Base-by-base conservation (phyloP, 345 rosid species). In the Lagerstroemia speciosa region DNA sequence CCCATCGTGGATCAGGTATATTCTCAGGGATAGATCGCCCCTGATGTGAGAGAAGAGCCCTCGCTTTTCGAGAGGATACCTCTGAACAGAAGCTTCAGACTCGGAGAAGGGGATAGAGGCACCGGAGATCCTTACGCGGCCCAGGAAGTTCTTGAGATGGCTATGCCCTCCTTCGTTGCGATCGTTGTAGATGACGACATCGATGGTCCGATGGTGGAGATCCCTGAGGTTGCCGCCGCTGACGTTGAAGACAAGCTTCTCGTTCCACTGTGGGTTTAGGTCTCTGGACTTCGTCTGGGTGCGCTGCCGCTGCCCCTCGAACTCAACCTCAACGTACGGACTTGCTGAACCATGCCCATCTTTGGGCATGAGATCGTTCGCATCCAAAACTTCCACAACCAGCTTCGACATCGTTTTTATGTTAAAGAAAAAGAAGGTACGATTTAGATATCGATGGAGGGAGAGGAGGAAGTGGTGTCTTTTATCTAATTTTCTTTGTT, bases 341-440 rank as follows among this genome's bases (percentile, higher is more conserved):
- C 71, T 76, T 0, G 79, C 68, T 9, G 70, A 63, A 29, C 79
- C 79, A 0, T 76, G 73, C 22, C 76, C 80, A 24, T 77, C 80
- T 32, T 69, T 72, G 32, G 80, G 76, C 76, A 53, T 57, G 24
- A 77, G 80, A 62, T 69, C 76, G 33, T 11, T 8, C 0, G 80
- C 80, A 27, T 69, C 74, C 20, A 65, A 58, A 9, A 77, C 73
- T 48, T 77, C 74, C 17, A 77, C 76, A 10, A 69, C 76, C 52
- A 76, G 14, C n/a, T 30, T 66, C 1, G 73, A 17, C 75, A 67
- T 72, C 33, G 32, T 60, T 26, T 65, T 27, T 0, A 22, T 0
- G 32, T 31, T 52, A n/a, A 43, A 5, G 17, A 20, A 64, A 29
- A 9, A n/a, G n/a, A n/a, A n/a, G n/a, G n/a, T n/a, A n/a, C n/a